A percentile compares a stretch with the other conserved stretches of the same genome.
Evolutionary conservation across 2,329 filamentous ascomycete species (phyloP).

Genomic region (Teratosphaeria zuluensis): DNA sequence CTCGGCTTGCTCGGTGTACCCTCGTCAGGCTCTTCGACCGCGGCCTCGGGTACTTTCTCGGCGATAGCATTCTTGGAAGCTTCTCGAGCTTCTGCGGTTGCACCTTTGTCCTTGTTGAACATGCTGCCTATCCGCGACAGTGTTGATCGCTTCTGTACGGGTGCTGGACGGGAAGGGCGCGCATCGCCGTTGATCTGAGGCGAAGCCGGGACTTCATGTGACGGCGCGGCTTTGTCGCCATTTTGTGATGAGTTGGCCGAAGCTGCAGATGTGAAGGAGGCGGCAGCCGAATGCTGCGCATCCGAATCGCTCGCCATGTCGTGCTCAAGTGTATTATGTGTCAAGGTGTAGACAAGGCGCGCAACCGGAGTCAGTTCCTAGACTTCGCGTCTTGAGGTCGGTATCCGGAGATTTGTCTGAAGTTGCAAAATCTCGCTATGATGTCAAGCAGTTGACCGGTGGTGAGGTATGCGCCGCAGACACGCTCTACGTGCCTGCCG

Average conservation of each 20-base stretch:
- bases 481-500: background rate
- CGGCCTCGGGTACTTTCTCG: slow-evolving; percentile 20
- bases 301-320: background rate
- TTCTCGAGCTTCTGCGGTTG: slow-evolving; percentile 14
- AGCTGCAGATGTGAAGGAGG: slow-evolving; percentile 35
- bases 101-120: slow-evolving; percentile 29
- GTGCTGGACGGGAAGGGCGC: slow-evolving; percentile 13
- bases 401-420: background rate
- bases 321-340: background rate
- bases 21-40: slow-evolving; percentile 16
- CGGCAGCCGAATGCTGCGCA: slow-evolving; percentile 25
- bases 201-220: background rate
- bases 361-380: background rate
- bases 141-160: slow-evolving; percentile 27
- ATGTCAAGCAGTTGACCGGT: background rate
- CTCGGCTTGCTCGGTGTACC: slow-evolving; percentile 9
- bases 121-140: slow-evolving; percentile 32
- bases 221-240: slow-evolving; percentile 1
- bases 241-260: slow-evolving; percentile 29
- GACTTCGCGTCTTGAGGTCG: background rate
- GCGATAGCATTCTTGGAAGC: slow-evolving; percentile 8
- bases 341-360: background rate
- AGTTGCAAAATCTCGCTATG: background rate
- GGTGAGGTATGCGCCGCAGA: background rate
- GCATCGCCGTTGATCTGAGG: slow-evolving; percentile 12